Evolutionary conservation across 2,329 filamentous ascomycete genomes (phyloP), one percentile per base, ranked within the genome.

Genomic region (Pezizomycotina sp.): DNA sequence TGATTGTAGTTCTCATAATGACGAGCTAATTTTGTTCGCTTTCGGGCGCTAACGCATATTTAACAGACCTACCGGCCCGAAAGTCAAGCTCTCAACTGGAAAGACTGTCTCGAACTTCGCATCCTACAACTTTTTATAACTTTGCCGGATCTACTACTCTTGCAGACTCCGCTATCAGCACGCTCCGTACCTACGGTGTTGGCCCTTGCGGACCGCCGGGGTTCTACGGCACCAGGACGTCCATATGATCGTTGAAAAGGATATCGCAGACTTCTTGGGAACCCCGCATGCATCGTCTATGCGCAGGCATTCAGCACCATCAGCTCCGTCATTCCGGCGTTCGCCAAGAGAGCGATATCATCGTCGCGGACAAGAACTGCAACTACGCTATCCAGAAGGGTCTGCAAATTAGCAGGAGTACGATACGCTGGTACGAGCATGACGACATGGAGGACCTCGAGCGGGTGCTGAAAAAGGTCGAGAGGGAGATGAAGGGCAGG

Each of bases 141-240:
- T 83, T 98, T 58, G 81, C 91, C 47, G 72, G 73, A 34, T 93
- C 92, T 56, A 86, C 95, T 45, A 70, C 75, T 22, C 74, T 98
- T 52, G 92, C 92, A 54, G 83, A 93, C 50, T 91, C 92, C 58
- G 89, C 86, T 1, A 83, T 98, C 45, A 77, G 86, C 57, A 91
- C 84, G 0, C 69, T 98, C 24, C 79, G 86, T 42, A 92, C 80
- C 13, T 98, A 98, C 52, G 89, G 89, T 38, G 91, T 98, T 25
- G 91, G 89, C 6, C 86, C 89, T 38, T 98, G 89, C 56, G 89
- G 89, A 13, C 89, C 89, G 12, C 89, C 89, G 4, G 84, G 92
- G 47, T 98, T 98, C 62, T 98, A 98, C 61, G 89, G 84, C 47
- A 98, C 83, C 86, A 95, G 57, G 89, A 98, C 59, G 84, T 95